Evolutionary conservation across 495 filamentous ascomycete genomes (phyloP), one percentile per base, ranked within the genome.

Genomic region (Aspergillus hancockii): DNA sequence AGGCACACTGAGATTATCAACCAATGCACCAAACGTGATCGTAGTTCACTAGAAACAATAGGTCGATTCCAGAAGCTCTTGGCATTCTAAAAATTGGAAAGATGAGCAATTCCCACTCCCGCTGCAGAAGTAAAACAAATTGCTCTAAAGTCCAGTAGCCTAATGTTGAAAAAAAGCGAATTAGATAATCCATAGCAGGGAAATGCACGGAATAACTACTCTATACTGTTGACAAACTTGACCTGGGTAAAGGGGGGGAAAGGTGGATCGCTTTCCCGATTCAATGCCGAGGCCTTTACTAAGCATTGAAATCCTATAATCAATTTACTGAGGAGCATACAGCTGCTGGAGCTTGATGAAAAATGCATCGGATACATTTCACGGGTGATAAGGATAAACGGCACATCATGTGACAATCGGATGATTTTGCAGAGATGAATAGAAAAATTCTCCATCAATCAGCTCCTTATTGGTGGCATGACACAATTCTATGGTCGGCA

Each of bases 351-450:
- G 12, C 34, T 36, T 36, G 9, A 12, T 36, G 34, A 36, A 5
- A 36, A 36, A 36, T 38, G 41, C 43, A 10, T 61, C 59, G 53
- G 59, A 57, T 61, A 55, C 59, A 52, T 57, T 53, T 53, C 54
- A 61, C 46, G 46, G 53, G 30, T 34, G 51, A 57, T 52, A 49
- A 53, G 54, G 25, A 28, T 43, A 55, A 47, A 55, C 58, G 52
- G 58, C 58, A 55, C 58, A 45, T 45, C 56, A 52, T 46, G 25
- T 56, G 54, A 56, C 46, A 22, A 22, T 52, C 49, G 56, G 36
- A 46, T 28, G 23, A 53, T 50, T 25, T 34, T 32, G 22, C 38
- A 18, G n/a, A 18, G 4, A 49, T 36, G 18, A 32, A 34, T 4
- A 34, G 18, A 45, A 52, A 52, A 52, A 52, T 32, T 1, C 38